Base-by-base conservation (phyloP, 2,329 filamentous ascomycete genomes). In the Raffaelea deltoideospora region DNA sequence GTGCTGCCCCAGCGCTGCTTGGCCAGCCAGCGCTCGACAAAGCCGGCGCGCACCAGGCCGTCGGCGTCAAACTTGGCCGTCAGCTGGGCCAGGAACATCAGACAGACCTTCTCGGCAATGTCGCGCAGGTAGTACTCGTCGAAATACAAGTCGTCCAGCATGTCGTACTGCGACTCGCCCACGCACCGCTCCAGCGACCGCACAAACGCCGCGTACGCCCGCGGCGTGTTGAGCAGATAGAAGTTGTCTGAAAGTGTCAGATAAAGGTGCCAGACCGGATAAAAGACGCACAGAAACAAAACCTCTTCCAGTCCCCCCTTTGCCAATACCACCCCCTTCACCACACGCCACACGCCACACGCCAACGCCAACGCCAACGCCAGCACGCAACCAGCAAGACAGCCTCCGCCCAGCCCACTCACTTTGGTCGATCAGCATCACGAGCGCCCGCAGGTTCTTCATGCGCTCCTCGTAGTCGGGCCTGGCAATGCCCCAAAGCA, bases 21-120 rank as follows among this genome's bases (percentile, higher is more conserved):
- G 24, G 63, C 68, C n/a, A 87, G 65, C 81, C 81, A 87, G 38
- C 71, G 73, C 41, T 78, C 74, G 28, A 87, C 65, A 43, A 87
- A 72, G 7, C 67, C 66, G 27, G 76, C 73, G 50, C 72, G 64
- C 38, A 78, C 57, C 15, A 85, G 56, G 37, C 66, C 66, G 20
- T 65, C 63, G 2, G 67, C 58, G 15, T 71, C 67, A 45, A 72
- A 70, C 42, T 70, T 69, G 41, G 64, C 65, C n/a, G 79, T 61
- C 3, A 85, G 58, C 41, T 74, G 64, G 24, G 58, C 54, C 33
- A 75, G 49, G 32, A 79, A 64, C 54, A 70, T 63, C 33, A 79
- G 63, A 41, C 68, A 73, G 19, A 72, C 63, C 45, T 69, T 67
- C 51, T 79, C 75, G 32, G 65, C 59, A 51, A 71, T 67, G 47